Evolutionary conservation across 495 filamentous ascomycete species (phyloP).

Genomic region (Tuber aestivum): DNA sequence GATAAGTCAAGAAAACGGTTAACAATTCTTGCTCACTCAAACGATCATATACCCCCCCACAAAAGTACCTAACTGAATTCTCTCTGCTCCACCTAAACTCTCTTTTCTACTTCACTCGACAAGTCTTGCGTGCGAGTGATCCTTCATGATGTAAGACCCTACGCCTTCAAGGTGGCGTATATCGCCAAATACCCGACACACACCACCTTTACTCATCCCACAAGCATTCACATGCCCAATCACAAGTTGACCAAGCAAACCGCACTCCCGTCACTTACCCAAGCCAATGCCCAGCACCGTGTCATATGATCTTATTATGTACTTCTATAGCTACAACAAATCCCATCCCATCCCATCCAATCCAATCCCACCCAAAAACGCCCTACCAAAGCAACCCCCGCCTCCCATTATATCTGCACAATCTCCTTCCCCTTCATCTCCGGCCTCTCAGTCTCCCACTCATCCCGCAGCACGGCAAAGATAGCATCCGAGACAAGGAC

Average conservation of each 20-base stretch:
- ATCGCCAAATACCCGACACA: neutral
- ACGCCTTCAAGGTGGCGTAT: neutral
- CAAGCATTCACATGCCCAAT: neutral
- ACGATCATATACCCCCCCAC: too few species aligned
- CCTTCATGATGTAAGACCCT: neutral
- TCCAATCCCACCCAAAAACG: neutral
- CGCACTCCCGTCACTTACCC: too few species aligned
- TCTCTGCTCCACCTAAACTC: too few species aligned
- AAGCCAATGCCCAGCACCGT: neutral
- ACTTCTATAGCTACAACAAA: neutral
- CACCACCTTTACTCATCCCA: neutral
- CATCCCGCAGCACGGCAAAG: conserved; percentile 83
- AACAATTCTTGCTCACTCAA: too few species aligned
- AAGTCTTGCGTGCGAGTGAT: too few species aligned
- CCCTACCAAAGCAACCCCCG: neutral
- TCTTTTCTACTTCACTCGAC: too few species aligned
- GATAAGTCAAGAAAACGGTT: too few species aligned
- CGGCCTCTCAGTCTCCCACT: conserved; percentile 88
- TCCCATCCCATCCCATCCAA: neutral
- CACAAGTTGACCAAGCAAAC: neutral
- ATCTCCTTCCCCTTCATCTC: conserved; percentile 83
- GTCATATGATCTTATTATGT: neutral
- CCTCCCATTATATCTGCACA: conserved; percentile 60
- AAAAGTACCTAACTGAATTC: too few species aligned
- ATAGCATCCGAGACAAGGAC: conserved; percentile 71